phyloP scores from a whole-genome alignment of 306 rosid species.

The Vigna radiata region DNA sequence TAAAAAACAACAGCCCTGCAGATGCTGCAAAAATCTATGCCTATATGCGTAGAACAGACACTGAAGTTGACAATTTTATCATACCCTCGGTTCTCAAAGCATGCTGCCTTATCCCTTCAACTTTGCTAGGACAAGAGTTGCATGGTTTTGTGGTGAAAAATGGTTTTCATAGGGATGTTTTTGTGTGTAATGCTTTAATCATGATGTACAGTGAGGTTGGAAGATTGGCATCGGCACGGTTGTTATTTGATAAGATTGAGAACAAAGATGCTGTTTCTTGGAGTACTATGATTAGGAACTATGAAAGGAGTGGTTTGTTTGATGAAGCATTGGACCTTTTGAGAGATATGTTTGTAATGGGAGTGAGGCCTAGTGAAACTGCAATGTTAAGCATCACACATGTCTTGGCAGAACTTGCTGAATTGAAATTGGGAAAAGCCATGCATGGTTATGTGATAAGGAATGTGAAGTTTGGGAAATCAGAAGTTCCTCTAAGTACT shows the following conservation, averaged over 20 bases:
- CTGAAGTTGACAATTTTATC: constrained; percentile 61
- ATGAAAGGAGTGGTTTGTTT: constrained; percentile 47
- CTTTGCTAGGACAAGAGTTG: constrained; percentile 54
- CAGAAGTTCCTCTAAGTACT: constrained; percentile 49
- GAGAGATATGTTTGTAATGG: constrained; percentile 51
- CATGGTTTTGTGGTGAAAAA: constrained; percentile 63
- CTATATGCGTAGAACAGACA: constrained; percentile 55
- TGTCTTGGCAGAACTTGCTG: constrained; percentile 48
- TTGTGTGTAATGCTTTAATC: constrained; percentile 68
- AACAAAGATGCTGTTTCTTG: constrained; percentile 68
- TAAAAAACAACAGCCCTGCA: constrained; percentile 53
- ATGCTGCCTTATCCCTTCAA: constrained; percentile 50
- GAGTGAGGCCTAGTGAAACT: constrained; percentile 56
- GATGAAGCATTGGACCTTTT: constrained; percentile 59
- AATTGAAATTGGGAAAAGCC: constrained; percentile 57
- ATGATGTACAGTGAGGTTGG: constrained; percentile 67
- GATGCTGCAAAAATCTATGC: constrained; percentile 52
- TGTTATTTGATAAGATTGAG: constrained; percentile 59
- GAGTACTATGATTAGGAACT: constrained; percentile 71
- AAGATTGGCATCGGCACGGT: constrained; percentile 47
- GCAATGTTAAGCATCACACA: constrained; percentile 61
- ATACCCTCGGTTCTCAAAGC: constrained; percentile 81
- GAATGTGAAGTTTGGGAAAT: constrained; percentile 45
- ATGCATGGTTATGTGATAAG: constrained; percentile 65
- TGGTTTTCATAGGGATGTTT: constrained; percentile 54